A percentile compares a stretch with the other conserved stretches of the same genome.
phyloP scores from a whole-genome alignment of 768 basidiomycete species.

The Nidularia sp. region DNA sequence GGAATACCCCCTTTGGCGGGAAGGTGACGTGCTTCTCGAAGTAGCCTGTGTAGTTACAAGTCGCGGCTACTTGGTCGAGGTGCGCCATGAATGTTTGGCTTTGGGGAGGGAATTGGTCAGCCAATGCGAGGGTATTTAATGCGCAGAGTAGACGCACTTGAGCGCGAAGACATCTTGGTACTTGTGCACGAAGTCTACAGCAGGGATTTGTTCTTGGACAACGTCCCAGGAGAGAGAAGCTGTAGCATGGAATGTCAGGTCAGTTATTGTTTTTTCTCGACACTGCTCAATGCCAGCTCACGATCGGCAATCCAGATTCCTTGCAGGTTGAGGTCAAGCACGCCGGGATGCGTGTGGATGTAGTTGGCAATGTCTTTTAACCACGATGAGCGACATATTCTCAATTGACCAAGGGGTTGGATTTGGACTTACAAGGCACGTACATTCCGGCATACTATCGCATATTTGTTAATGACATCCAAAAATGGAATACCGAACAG shows the following conservation, averaged over 20 bases:
- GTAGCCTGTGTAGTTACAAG: conserved; percentile 66
- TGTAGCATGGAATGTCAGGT: conserved; percentile 12
- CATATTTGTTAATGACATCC: conserved; percentile 1
- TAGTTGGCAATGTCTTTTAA: conserved; percentile 67
- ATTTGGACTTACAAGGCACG: conserved; percentile 43
- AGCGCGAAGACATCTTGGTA: conserved; percentile 67
- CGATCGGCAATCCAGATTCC: conserved; percentile 76
- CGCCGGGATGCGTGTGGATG: conserved; percentile 55
- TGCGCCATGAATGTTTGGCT: conserved; percentile 61
- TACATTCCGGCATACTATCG: conserved; percentile 64
- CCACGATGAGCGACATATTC: neutral
- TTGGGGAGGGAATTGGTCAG: conserved; percentile 1
- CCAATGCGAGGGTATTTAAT: neutral
- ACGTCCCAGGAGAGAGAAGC: conserved; percentile 60
- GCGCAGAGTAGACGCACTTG: conserved; percentile 41
- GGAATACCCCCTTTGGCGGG: conserved; percentile 64
- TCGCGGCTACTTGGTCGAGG: conserved; percentile 45
- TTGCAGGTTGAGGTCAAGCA: conserved; percentile 53
- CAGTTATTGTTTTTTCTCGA: too few species aligned
- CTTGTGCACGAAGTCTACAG: conserved; percentile 71
- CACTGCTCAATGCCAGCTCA: conserved; percentile 23
- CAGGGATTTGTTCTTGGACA: conserved; percentile 67
- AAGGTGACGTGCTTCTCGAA: conserved; percentile 58
- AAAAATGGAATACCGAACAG: neutral
- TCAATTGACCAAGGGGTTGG: too few species aligned